Conservation (phyloP, 2,329 filamentous ascomycete species). For the Fusarium sp. region DNA sequence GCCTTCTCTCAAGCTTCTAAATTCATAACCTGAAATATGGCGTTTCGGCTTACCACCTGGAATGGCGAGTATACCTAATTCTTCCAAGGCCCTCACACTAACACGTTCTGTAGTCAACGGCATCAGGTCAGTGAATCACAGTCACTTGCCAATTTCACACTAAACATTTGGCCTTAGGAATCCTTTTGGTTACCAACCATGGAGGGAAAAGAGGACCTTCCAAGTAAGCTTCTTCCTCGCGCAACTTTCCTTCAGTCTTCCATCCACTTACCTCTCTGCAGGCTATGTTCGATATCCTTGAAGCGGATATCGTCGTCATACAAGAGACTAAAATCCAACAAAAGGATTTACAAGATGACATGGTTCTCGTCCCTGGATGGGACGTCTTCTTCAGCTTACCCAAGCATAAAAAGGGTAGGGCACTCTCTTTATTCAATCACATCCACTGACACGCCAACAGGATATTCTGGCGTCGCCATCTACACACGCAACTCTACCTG, state of each 20-base stretch:
- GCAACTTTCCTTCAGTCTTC: not conserved
- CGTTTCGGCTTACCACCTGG: conserved; percentile 85
- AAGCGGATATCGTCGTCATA: conserved; percentile 92
- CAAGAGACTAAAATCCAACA: conserved; percentile 97
- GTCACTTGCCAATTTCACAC: not conserved
- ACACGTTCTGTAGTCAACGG: conserved; percentile 72
- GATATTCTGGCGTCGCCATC: conserved; percentile 94
- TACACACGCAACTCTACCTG: conserved; percentile 92
- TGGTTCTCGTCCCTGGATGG: conserved; percentile 95
- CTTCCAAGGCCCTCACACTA: not conserved
- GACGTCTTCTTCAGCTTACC: conserved; percentile 96
- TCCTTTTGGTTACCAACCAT: conserved; percentile 86
- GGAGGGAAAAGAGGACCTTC: conserved; percentile 77
- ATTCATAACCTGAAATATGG: conserved; percentile 61
- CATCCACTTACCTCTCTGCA: conserved; percentile 47
- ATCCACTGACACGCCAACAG: conserved; percentile 56
- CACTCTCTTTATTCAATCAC: not conserved
- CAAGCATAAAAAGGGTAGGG: conserved; percentile 86
- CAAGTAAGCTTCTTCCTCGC: conserved; percentile 58
- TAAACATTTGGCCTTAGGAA: conserved; percentile 63
- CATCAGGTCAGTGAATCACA: conserved; percentile 68
- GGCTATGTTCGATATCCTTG: conserved; percentile 94
- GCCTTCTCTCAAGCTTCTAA: not conserved
- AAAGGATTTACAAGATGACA: conserved; percentile 92
- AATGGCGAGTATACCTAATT: conserved; percentile 68